A percentile compares a stretch with the other conserved stretches of the same genome.
phyloP scores from a whole-genome alignment of 139 green algal species.

The Ettlia oleoabundans region DNA sequence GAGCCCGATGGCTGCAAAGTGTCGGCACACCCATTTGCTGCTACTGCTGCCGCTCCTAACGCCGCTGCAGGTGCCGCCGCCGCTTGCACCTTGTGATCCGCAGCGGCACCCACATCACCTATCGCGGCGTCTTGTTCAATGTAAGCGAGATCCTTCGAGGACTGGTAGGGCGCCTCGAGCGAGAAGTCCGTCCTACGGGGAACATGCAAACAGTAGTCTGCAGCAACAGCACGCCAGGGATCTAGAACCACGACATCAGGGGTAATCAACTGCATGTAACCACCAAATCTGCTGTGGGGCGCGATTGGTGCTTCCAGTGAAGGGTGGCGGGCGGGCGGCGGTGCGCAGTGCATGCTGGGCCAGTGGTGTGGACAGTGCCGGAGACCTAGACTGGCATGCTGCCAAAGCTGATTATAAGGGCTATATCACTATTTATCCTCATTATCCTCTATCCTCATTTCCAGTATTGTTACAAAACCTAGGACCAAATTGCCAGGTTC shows the following conservation, averaged over 20 bases:
- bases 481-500: no score
- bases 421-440: no score
- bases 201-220: not conserved
- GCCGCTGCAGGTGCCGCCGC: not conserved
- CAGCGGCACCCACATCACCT: not conserved
- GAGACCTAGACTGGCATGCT: no score
- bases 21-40: not conserved
- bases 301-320: no score
- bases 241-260: not conserved
- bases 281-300: no score
- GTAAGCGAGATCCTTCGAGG: not conserved
- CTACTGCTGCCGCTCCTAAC: not conserved
- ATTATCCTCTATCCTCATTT: no score
- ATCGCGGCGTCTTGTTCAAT: not conserved
- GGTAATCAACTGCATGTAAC: conserved; percentile 1
- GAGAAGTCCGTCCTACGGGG: not conserved
- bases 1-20: no score
- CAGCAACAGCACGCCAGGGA: not conserved
- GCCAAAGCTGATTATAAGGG: no score
- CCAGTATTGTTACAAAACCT: no score
- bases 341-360: not conserved
- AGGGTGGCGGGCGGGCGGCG: not conserved
- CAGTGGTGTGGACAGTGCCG: no score
- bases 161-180: conserved; percentile 10
- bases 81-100: not conserved